Percentiles rank a stretch among this genome's conserved stretches.
phyloP scores from a whole-genome alignment of 345 rosid genomes.

The Lagerstroemia speciosa region DNA sequence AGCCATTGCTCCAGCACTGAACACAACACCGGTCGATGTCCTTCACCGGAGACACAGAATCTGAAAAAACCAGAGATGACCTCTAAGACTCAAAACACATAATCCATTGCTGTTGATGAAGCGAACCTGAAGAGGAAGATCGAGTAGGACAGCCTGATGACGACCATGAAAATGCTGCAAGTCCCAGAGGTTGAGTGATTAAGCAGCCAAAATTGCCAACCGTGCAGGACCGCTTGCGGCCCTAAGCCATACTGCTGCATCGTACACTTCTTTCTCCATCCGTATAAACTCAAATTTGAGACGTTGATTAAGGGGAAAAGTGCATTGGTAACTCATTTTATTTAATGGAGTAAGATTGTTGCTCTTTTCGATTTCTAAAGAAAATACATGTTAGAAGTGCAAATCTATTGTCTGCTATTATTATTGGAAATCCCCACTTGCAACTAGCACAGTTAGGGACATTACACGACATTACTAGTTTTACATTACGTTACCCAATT shows the following conservation, averaged over 20 bases:
- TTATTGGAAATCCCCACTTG: neutral
- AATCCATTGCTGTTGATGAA: neutral
- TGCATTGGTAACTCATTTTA: too few relatives aligned
- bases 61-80: neutral
- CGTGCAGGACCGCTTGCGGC: too few relatives aligned
- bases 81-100: neutral
- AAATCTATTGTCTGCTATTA: neutral
- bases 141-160: constrained; percentile 33
- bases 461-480: neutral
- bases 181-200: constrained; percentile 42
- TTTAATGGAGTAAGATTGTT: too few relatives aligned
- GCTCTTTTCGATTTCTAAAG: too few relatives aligned
- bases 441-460: neutral
- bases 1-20: too few relatives aligned
- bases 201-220: constrained; percentile 44
- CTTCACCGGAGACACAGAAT: too few relatives aligned
- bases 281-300: too few relatives aligned
- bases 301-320: too few relatives aligned
- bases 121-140: constrained; percentile 29
- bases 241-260: constrained; percentile 53
- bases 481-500: neutral
- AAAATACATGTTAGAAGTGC: neutral
- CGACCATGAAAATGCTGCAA: constrained; percentile 59
- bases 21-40: too few relatives aligned
- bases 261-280: too few relatives aligned